Evolutionary conservation across 2,329 filamentous ascomycete species (phyloP).

Genomic region (Penicillium capsulatum): DNA sequence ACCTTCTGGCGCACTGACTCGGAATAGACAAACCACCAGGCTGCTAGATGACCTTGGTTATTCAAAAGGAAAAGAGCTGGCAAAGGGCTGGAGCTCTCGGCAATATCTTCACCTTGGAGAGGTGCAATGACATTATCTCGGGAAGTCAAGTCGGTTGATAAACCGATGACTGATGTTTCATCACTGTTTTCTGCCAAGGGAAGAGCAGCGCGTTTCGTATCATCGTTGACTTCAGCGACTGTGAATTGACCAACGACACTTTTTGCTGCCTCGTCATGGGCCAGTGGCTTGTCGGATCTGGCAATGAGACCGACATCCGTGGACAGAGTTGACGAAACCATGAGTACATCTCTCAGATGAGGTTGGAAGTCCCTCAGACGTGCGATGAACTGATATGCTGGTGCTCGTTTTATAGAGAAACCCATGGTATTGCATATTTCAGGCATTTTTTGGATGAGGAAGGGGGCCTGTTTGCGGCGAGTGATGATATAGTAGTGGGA

Average conservation of each 20-base stretch:
- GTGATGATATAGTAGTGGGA: conserved; percentile 78
- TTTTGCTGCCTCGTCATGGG: conserved; percentile 56
- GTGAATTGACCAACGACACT: conserved; percentile 66
- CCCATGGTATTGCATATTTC: conserved; percentile 72
- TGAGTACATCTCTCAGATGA: conserved; percentile 71
- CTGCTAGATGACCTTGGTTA: conserved; percentile 76
- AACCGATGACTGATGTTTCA: conserved; percentile 75
- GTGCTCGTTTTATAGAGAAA: conserved; percentile 51
- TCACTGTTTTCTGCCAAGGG: conserved; percentile 62
- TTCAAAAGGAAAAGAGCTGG: conserved; percentile 83
- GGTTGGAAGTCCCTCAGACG: conserved; percentile 78
- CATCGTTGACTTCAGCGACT: conserved; percentile 53
- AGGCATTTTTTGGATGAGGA: conserved; percentile 68
- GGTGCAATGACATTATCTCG: conserved; percentile 74
- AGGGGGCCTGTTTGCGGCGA: conserved; percentile 58
- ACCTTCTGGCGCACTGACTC: conserved; percentile 74
- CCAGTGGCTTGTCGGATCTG: conserved; percentile 65
- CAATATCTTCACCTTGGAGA: conserved; percentile 71
- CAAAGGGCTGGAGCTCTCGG: conserved; percentile 72
- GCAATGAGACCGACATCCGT: conserved; percentile 76
- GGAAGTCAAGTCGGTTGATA: conserved; percentile 77
- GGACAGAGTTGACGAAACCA: conserved; percentile 76
- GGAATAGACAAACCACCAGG: conserved; percentile 90
- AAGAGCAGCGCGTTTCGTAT: conserved; percentile 72
- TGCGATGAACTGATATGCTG: conserved; percentile 72